A percentile compares a stretch with the other conserved stretches of the same genome.
Evolutionary conservation across 148 eudicot species (phyloP).

Genomic region (Simmondsia chinensis): DNA sequence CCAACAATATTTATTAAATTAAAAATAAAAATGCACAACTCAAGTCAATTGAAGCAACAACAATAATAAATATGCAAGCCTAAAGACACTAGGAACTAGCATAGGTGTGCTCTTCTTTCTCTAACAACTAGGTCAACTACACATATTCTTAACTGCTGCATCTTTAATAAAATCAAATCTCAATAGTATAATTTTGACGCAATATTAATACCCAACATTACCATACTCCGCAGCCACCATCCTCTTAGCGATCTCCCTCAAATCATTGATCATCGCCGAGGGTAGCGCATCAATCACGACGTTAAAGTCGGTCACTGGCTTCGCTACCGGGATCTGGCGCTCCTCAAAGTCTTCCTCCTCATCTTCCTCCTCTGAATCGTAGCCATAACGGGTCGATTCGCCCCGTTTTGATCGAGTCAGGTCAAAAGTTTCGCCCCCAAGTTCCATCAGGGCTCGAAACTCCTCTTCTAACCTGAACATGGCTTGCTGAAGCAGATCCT

Average conservation of each 20-base stretch:
- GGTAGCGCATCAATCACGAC: conserved; percentile 75
- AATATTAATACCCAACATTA: too few relatives aligned
- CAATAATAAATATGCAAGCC: too few relatives aligned
- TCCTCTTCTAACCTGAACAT: conserved; percentile 68
- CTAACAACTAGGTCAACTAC: too few relatives aligned
- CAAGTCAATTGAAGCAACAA: too few relatives aligned
- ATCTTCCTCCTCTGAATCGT: conserved; percentile 13
- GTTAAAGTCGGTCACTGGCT: conserved; percentile 51
- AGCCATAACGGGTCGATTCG: conserved; percentile 11
- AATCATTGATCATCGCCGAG: conserved; percentile 47
- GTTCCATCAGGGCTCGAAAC: conserved; percentile 50
- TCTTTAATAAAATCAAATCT: too few relatives aligned
- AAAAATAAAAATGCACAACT: too few relatives aligned
- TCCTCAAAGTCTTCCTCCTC: conserved; percentile 24
- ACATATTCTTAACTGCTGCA: too few relatives aligned
- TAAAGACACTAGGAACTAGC: too few relatives aligned
- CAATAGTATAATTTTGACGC: too few relatives aligned
- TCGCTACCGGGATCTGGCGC: conserved; percentile 62
- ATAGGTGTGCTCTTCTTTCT: too few relatives aligned
- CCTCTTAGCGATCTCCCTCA: conserved; percentile 65
- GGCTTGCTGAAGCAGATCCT: conserved; percentile 57
- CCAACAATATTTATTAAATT: too few relatives aligned
- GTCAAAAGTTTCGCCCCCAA: conserved; percentile 40
- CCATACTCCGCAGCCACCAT: conserved; percentile 69
- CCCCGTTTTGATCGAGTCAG: conserved; percentile 15